phyloP scores from a whole-genome alignment of 345 rosid genomes.

The Alliaria petiolata region DNA sequence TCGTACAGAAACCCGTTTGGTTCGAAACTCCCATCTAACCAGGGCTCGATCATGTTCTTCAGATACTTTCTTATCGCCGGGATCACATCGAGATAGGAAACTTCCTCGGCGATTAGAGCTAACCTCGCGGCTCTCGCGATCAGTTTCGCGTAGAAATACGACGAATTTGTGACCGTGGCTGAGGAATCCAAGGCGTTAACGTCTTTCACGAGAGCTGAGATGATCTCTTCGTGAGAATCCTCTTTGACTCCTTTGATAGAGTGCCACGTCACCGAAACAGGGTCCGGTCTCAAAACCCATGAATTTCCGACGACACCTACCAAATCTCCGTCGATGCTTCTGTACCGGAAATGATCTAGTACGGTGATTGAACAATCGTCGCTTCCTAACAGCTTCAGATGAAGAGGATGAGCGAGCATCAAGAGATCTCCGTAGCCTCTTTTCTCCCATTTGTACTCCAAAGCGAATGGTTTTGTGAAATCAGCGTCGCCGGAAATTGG shows the following conservation, averaged over 20 bases:
- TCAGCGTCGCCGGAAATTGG: constrained; percentile 73
- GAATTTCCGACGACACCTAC: constrained; percentile 81
- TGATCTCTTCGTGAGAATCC: constrained; percentile 49
- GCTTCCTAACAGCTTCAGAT: constrained; percentile 49
- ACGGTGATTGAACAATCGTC: constrained; percentile 41
- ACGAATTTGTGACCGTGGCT: constrained; percentile 46
- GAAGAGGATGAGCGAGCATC: constrained; percentile 90
- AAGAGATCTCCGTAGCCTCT: constrained; percentile 90
- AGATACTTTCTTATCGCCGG: constrained; percentile 57
- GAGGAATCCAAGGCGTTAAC: constrained; percentile 54
- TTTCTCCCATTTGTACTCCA: constrained; percentile 84
- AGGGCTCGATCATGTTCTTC: constrained; percentile 76
- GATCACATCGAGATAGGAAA: constrained; percentile 54
- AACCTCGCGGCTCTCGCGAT: constrained; percentile 86
- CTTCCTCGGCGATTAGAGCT: constrained; percentile 89
- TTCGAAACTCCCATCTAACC: constrained; percentile 78
- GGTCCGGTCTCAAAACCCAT: constrained; percentile 62
- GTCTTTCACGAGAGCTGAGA: constrained; percentile 60
- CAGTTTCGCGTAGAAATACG: constrained; percentile 78
- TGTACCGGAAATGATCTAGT: constrained; percentile 55
- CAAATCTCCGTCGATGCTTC: constrained; percentile 83
- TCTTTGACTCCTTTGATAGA: constrained; percentile 62
- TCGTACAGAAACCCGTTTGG: constrained; percentile 82
- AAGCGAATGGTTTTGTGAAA: constrained; percentile 59
- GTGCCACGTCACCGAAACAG: constrained; percentile 85